These are phyloP conservation scores for Aureobasidium sp. DNA, from an alignment of 2,329 filamentous ascomycete genomes.

Conservation along the genomic window DNA sequence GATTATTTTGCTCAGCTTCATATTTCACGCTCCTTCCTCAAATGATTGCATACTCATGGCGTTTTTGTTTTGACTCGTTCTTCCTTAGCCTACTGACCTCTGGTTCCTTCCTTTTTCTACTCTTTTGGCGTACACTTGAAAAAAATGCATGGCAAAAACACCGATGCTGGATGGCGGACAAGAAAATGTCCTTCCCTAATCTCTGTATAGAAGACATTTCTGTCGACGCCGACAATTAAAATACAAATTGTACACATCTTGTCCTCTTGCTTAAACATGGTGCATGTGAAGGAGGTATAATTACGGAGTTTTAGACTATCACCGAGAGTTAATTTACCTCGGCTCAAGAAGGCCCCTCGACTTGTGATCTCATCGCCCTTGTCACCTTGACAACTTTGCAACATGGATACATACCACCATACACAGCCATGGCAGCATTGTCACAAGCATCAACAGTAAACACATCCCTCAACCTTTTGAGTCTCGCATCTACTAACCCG, in stretches of 20 bases:
- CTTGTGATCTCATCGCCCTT: background rate
- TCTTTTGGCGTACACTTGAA: background rate
- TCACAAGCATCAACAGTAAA: constrained; percentile 18
- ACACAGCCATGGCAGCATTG: constrained; percentile 17
- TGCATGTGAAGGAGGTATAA: background rate
- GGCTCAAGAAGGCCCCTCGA: background rate
- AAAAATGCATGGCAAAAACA: background rate
- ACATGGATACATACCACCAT: background rate
- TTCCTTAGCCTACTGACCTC: background rate
- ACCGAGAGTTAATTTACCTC: background rate
- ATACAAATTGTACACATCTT: background rate
- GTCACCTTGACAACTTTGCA: background rate
- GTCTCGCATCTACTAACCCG: background rate
- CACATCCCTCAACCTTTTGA: background rate
- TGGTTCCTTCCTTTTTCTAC: background rate
- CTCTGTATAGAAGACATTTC: background rate
- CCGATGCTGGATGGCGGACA: background rate
- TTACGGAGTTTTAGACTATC: background rate
- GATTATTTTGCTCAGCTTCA: background rate
- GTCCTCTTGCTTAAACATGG: background rate
- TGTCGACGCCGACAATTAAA: constrained; percentile 1
- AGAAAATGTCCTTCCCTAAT: background rate
- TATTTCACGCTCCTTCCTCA: background rate
- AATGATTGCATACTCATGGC: background rate
- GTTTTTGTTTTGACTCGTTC: background rate